Percentiles rank a stretch among this genome's conserved stretches.
Evolutionary conservation across 495 filamentous ascomycete genomes (phyloP).

Genomic region (Hyaloscypha finlandica): DNA sequence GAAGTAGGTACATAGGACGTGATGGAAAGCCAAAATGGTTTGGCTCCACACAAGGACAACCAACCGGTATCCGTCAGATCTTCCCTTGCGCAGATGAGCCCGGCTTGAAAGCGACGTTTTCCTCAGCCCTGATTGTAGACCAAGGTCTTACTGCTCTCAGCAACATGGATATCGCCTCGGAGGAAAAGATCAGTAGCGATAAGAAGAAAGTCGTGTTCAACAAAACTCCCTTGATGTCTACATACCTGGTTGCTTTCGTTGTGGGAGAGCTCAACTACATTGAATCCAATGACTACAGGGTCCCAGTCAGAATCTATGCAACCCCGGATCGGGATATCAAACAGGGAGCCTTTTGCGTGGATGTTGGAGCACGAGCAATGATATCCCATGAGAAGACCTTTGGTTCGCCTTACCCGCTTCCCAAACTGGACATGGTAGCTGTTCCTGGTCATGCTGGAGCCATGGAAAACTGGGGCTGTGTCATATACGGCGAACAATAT

Average conservation of each 20-base stretch:
- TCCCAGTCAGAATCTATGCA: slow-evolving; percentile 65
- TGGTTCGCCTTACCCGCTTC: slow-evolving; percentile 21
- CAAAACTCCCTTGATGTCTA: slow-evolving; percentile 68
- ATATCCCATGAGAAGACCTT: slow-evolving; percentile 50
- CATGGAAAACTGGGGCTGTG: slow-evolving; percentile 34
- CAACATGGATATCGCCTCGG: slow-evolving; percentile 67
- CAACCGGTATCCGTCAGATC: slow-evolving; percentile 64
- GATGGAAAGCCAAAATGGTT: slow-evolving; percentile 62
- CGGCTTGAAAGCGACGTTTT: slow-evolving; percentile 67
- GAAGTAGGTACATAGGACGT: slow-evolving; percentile 73
- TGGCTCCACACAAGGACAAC: slow-evolving; percentile 68
- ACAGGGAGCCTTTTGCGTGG: slow-evolving; percentile 64
- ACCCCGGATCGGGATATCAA: slow-evolving; percentile 66
- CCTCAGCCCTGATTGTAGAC: slow-evolving; percentile 64
- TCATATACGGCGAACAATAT: slow-evolving; percentile 9
- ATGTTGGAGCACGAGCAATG: slow-evolving; percentile 41
- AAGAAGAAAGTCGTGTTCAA: slow-evolving; percentile 68
- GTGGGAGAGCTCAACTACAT: slow-evolving; percentile 66
- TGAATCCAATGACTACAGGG: slow-evolving; percentile 64
- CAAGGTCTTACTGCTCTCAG: slow-evolving; percentile 64
- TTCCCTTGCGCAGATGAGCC: slow-evolving; percentile 76
- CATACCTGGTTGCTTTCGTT: slow-evolving; percentile 69
- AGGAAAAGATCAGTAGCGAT: slow-evolving; percentile 41
- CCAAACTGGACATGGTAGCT: slow-evolving; percentile 28
- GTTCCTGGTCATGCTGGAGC: slow-evolving; percentile 19